A percentile compares a stretch with the other conserved stretches of the same genome.
Evolutionary conservation across 306 rosid species (phyloP).

Genomic region (Vigna reflexopilosa): DNA sequence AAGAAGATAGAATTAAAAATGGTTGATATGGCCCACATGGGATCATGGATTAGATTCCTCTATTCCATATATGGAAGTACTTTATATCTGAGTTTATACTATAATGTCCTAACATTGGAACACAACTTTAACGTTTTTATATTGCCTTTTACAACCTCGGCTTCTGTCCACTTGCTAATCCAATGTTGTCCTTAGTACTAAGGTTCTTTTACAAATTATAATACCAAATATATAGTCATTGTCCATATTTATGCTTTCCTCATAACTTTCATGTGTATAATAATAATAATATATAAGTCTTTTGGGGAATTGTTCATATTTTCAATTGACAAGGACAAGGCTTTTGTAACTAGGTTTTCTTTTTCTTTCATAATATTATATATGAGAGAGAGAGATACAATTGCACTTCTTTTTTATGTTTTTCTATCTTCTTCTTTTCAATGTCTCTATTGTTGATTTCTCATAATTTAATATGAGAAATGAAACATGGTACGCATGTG

Average conservation of each 20-base stretch:
- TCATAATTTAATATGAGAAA: not conserved
- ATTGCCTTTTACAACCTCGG: slow-evolving; percentile 32
- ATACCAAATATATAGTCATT: slow-evolving; percentile 17
- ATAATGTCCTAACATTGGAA: slow-evolving; percentile 8
- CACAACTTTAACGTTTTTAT: slow-evolving; percentile 35
- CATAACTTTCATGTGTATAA: not conserved
- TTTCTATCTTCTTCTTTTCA: not conserved
- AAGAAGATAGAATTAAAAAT: slow-evolving; percentile 6
- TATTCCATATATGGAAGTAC: slow-evolving; percentile 42
- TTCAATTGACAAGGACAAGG: slow-evolving; percentile 16
- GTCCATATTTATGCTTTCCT: slow-evolving; percentile 35
- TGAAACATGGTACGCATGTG: not conserved
- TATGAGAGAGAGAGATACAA: not conserved
- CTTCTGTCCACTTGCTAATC: slow-evolving; percentile 34
- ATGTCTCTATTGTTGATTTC: not conserved
- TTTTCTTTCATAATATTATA: not conserved
- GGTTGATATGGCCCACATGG: slow-evolving; percentile 39
- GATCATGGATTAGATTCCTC: slow-evolving; percentile 45
- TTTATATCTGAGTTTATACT: slow-evolving; percentile 5
- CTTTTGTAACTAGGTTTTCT: not conserved
- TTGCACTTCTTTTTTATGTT: not conserved
- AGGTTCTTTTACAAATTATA: slow-evolving; percentile 13
- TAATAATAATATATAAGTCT: not conserved
- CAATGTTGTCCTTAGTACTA: slow-evolving; percentile 29
- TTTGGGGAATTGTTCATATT: not conserved